Evolutionary conservation across 1,284 basidiomycete genomes (phyloP).

Genomic region (Sporisorium graminicola): DNA sequence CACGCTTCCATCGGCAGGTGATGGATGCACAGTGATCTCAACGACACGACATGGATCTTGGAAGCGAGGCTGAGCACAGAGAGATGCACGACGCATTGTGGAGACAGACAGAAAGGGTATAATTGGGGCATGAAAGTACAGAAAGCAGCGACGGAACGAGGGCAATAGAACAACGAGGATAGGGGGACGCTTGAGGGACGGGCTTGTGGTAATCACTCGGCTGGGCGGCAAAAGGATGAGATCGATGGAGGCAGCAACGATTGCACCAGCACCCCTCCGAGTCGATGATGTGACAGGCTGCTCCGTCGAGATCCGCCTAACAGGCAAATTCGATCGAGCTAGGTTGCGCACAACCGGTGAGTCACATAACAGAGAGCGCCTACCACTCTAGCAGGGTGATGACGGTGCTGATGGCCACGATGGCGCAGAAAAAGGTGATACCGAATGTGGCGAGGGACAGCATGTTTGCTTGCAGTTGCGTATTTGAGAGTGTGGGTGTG

Average conservation of each 20-base stretch:
- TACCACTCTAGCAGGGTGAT: slow-evolving; percentile 53
- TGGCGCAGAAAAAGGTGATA: slow-evolving; percentile 42
- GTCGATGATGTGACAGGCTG: too few species aligned
- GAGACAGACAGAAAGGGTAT: not conserved
- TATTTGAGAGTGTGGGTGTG: not conserved
- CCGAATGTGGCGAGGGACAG: slow-evolving; percentile 42
- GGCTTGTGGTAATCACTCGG: too few species aligned
- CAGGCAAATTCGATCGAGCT: too few species aligned
- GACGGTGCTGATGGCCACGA: slow-evolving; percentile 50
- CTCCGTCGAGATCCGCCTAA: too few species aligned
- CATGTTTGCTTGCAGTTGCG: slow-evolving; percentile 10
- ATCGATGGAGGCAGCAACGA: not conserved
- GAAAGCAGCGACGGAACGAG: not conserved
- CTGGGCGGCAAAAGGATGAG: not conserved
- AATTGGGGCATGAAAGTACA: not conserved
- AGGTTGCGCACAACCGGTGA: too few species aligned
- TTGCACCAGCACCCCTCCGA: too few species aligned
- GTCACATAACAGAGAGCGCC: not conserved
- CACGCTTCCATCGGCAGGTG: too few species aligned
- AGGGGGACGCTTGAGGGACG: not conserved
- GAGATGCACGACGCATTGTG: not conserved
- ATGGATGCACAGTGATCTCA: too few species aligned
- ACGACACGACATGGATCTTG: too few species aligned
- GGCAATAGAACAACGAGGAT: not conserved
- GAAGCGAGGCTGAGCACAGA: not conserved